These are phyloP conservation scores for Magnolia officinalis DNA, from an alignment of 164 flowering plant genomes.

Conservation along the genomic window DNA sequence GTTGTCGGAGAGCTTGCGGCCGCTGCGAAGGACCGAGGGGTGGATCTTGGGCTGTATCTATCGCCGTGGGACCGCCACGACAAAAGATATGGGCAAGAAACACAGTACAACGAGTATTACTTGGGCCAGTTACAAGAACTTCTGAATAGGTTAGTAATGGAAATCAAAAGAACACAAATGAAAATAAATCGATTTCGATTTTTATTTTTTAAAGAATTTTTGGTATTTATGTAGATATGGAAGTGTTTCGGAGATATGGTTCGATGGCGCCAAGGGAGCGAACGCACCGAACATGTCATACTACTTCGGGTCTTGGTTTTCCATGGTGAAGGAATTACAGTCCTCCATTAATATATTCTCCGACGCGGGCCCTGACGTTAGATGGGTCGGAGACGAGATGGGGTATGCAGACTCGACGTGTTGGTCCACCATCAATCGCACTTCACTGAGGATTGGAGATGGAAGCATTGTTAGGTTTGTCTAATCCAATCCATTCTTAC, in stretches of 20 bases:
- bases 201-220: neutral
- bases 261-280: slow-evolving; percentile 87
- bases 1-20: slow-evolving; percentile 61
- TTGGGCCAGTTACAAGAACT: slow-evolving; percentile 87
- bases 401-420: slow-evolving; percentile 74
- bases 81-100: slow-evolving; percentile 54
- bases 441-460: slow-evolving; percentile 61
- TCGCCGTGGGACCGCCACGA: slow-evolving; percentile 99
- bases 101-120: slow-evolving; percentile 71
- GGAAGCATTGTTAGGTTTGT: slow-evolving; percentile 52
- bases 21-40: slow-evolving; percentile 49
- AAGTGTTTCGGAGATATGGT: slow-evolving; percentile 82
- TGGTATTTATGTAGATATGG: slow-evolving; percentile 54
- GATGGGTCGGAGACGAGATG: slow-evolving; percentile 87
- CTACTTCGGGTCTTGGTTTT: slow-evolving; percentile 76
- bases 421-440: slow-evolving; percentile 82
- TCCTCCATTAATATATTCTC: slow-evolving; percentile 82
- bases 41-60: slow-evolving; percentile 76
- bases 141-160: slow-evolving; percentile 40
- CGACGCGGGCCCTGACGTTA: slow-evolving; percentile 82
- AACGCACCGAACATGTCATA: slow-evolving; percentile 79
- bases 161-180: too few relatives aligned
- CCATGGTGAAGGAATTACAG: slow-evolving; percentile 84
- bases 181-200: neutral
- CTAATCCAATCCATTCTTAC: neutral